A percentile compares a stretch with the other conserved stretches of the same genome.
phyloP scores from a whole-genome alignment of 805 yeast species.

The Jamesozyma hellenica region DNA sequence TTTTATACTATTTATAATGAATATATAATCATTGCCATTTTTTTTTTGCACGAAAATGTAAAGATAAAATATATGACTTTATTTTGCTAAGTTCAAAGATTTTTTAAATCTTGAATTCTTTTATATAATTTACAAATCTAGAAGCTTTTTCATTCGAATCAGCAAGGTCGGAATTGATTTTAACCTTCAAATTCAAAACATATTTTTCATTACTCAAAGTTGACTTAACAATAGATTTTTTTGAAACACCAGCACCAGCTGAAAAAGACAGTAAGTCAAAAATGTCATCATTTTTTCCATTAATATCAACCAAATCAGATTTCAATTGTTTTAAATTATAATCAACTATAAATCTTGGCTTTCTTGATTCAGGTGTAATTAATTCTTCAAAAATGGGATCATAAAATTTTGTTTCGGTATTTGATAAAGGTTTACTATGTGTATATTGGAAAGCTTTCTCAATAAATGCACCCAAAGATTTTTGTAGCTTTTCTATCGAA shows the following conservation, averaged over 20 bases:
- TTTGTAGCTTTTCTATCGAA: constrained; percentile 30
- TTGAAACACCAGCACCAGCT: not conserved
- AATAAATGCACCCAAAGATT: constrained; percentile 40
- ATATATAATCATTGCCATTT: too few relatives aligned
- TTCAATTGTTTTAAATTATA: constrained; percentile 14
- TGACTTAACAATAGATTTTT: too few relatives aligned
- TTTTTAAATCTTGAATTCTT: too few relatives aligned
- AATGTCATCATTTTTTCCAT: constrained; percentile 13
- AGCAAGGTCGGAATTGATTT: constrained; percentile 12
- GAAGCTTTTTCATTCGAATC: constrained; percentile 21
- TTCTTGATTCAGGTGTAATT: constrained; percentile 33
- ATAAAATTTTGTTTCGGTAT: constrained; percentile 36
- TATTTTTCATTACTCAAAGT: constrained; percentile 1
- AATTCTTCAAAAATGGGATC: constrained; percentile 55
- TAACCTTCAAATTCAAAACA: constrained; percentile 14
- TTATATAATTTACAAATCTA: constrained; percentile 17
- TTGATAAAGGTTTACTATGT: constrained; percentile 15
- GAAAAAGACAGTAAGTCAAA: constrained; percentile 21
- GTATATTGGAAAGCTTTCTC: constrained; percentile 33
- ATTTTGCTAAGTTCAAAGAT: too few relatives aligned
- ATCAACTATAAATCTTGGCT: constrained; percentile 20
- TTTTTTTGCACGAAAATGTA: too few relatives aligned
- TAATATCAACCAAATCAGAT: not conserved
- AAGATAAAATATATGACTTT: too few relatives aligned
- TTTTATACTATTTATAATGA: too few relatives aligned